Conservation (phyloP, 2,329 filamentous ascomycete genomes). For the Lachnellula hyalina region DNA sequence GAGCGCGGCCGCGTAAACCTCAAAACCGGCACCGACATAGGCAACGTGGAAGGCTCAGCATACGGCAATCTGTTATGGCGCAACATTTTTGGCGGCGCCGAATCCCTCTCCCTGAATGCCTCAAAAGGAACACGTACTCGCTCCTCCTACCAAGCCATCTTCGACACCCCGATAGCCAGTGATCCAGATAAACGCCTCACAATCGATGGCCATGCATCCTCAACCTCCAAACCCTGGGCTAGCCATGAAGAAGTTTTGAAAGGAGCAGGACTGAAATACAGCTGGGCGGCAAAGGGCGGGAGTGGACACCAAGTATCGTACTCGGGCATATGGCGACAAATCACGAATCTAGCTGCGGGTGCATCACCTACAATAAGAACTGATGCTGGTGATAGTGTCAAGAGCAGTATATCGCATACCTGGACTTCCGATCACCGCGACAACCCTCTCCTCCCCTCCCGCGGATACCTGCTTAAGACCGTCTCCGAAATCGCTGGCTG, state of each 20-base stretch:
- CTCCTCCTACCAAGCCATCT: constrained; percentile 82
- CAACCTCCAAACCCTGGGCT: constrained; percentile 86
- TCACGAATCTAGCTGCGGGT: constrained; percentile 69
- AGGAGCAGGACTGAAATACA: constrained; percentile 70
- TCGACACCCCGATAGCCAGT: constrained; percentile 76
- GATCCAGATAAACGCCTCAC: constrained; percentile 78
- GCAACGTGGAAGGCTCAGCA: constrained; percentile 88
- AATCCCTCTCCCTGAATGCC: constrained; percentile 81
- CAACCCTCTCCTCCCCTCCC: constrained; percentile 75
- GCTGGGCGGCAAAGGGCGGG: constrained; percentile 62
- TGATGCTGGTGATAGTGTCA: constrained; percentile 87
- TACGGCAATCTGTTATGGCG: constrained; percentile 83
- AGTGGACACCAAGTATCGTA: constrained; percentile 76
- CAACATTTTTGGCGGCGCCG: constrained; percentile 91
- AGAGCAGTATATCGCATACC: constrained; percentile 77
- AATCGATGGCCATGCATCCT: constrained; percentile 74
- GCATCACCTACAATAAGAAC: constrained; percentile 77
- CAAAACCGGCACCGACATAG: constrained; percentile 91
- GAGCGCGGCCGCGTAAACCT: constrained; percentile 81
- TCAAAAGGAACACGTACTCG: constrained; percentile 85
- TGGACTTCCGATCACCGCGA: constrained; percentile 79
- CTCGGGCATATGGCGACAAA: constrained; percentile 77
- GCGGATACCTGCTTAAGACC: constrained; percentile 75
- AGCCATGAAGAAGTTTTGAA: constrained; percentile 87
- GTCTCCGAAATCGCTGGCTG: constrained; percentile 81